Percentiles rank a stretch among this genome's conserved stretches.
Conservation (phyloP, 805 yeast species). For the Millerago galiae region DNA sequence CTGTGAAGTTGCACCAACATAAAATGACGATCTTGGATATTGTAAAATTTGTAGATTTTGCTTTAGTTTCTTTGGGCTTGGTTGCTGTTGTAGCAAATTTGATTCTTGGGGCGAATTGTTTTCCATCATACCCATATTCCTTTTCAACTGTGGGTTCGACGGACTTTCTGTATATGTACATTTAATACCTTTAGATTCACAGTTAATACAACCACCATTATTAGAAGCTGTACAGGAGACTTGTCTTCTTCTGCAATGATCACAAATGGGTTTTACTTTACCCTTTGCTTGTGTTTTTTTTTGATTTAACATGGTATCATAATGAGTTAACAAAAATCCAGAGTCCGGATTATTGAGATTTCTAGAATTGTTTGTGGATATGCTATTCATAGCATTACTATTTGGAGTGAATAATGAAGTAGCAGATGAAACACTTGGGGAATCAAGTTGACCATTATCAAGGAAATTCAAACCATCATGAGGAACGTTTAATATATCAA, state of each 20-base stretch:
- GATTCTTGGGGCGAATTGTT: slow-evolving; percentile 8
- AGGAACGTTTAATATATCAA: slow-evolving; percentile 20
- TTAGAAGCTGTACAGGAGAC: slow-evolving; percentile 71
- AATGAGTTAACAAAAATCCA: background rate
- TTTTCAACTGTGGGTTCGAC: slow-evolving; percentile 31
- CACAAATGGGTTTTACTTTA: slow-evolving; percentile 38
- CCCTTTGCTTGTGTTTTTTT: background rate
- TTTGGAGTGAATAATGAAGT: background rate
- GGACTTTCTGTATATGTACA: slow-evolving; percentile 71
- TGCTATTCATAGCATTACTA: slow-evolving; percentile 6
- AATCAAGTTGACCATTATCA: slow-evolving; percentile 1
- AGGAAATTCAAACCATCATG: slow-evolving; percentile 14
- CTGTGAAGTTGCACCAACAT: slow-evolving; percentile 82
- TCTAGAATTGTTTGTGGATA: slow-evolving; percentile 1
- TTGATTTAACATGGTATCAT: slow-evolving; percentile 1
- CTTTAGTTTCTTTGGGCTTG: slow-evolving; percentile 12
- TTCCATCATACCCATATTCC: slow-evolving; percentile 21
- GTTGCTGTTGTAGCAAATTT: background rate
- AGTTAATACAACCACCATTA: slow-evolving; percentile 54
- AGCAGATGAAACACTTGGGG: background rate
- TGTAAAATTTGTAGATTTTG: slow-evolving; percentile 45
- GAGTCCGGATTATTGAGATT: slow-evolving; percentile 2
- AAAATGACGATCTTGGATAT: slow-evolving; percentile 84
- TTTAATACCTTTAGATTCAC: slow-evolving; percentile 64
- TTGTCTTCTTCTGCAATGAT: slow-evolving; percentile 75